Conservation (phyloP, 2,329 filamentous ascomycete genomes). For the Cladorrhinum sp. region DNA sequence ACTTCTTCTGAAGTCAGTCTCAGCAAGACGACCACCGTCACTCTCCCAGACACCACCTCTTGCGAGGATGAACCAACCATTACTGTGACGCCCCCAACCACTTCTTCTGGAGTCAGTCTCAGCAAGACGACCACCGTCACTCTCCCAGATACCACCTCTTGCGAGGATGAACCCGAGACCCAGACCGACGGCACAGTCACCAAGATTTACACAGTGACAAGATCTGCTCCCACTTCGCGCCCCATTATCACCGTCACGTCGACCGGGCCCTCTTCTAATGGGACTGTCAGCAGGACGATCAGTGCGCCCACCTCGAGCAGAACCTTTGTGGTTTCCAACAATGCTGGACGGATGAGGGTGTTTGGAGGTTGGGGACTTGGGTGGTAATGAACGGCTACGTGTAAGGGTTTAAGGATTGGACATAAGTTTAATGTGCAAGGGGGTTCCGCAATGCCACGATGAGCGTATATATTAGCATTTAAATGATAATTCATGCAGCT, state of each 20-base stretch:
- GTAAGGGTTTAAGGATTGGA: too few relatives aligned
- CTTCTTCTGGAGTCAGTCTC: not conserved
- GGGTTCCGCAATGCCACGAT: too few relatives aligned
- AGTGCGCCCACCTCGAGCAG: not conserved
- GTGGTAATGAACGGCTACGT: not conserved
- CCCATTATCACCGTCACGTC: not conserved
- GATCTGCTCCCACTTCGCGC: not conserved
- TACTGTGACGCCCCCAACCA: not conserved
- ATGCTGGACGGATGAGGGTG: not conserved
- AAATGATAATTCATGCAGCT: too few relatives aligned
- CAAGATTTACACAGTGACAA: not conserved
- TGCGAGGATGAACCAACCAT: not conserved
- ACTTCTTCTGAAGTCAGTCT: not conserved
- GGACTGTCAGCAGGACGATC: not conserved
- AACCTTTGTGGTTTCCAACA: not conserved
- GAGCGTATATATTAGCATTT: too few relatives aligned
- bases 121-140: not conserved
- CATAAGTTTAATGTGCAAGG: not conserved
- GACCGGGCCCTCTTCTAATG: not conserved
- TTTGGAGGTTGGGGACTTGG: not conserved
- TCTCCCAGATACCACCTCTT: not conserved
- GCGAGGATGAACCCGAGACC: not conserved
- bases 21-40: not conserved
- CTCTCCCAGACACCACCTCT: not conserved
- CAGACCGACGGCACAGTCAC: not conserved